A percentile compares a stretch with the other conserved stretches of the same genome.
Evolutionary conservation across 768 basidiomycete species (phyloP).

Genomic region (Tricholoma hemisulphureum): DNA sequence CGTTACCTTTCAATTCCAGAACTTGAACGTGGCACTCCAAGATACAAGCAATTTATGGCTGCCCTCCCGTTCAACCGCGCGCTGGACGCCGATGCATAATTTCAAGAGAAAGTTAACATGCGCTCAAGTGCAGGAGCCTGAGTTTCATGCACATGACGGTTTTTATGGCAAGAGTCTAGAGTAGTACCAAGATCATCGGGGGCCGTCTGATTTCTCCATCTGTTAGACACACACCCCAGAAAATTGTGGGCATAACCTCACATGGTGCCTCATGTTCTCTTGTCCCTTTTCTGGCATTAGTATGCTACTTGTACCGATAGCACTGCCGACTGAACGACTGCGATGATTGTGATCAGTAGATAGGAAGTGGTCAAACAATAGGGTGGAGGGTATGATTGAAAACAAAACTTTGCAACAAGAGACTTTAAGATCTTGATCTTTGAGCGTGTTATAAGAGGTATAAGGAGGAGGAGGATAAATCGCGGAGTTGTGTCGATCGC

Average conservation of each 20-base stretch:
- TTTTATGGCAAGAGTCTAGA: neutral
- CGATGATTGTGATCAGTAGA: neutral
- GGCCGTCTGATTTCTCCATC: neutral
- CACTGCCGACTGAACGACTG: neutral
- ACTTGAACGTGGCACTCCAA: neutral
- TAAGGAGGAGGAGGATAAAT: neutral
- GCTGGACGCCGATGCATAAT: neutral
- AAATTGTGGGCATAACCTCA: neutral
- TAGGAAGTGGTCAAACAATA: neutral
- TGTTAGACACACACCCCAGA: neutral
- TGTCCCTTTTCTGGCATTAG: neutral
- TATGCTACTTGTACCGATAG: too few relatives aligned
- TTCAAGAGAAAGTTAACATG: neutral
- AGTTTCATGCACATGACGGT: neutral
- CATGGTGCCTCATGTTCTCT: neutral
- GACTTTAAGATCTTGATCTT: neutral
- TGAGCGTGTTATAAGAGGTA: neutral
- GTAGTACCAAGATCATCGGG: neutral
- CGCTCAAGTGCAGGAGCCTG: neutral
- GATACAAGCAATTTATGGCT: neutral
- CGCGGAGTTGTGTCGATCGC: constrained; percentile 1
- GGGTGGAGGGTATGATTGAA: neutral
- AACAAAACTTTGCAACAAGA: neutral
- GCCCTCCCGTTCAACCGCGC: neutral
- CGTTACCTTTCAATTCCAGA: neutral